Percentiles rank a stretch among this genome's conserved stretches.
Evolutionary conservation across 2,329 filamentous ascomycete species (phyloP).

Genomic region (Fonsecaea pedrosoi): DNA sequence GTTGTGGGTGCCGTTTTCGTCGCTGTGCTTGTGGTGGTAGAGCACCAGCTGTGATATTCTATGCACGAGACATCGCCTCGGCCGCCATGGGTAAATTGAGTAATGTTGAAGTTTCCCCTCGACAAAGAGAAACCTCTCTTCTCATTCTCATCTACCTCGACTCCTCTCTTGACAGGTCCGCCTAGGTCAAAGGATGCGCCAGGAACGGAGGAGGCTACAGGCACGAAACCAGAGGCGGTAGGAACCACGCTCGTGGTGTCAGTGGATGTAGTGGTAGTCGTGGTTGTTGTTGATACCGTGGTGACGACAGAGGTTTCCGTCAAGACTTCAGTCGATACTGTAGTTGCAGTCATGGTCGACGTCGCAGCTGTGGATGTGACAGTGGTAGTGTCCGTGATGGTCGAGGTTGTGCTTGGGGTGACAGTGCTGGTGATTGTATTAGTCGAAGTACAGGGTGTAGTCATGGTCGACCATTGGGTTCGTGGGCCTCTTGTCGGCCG

Average conservation of each 20-base stretch:
- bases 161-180: no score
- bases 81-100: no score
- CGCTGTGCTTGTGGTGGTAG: not conserved
- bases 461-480: not conserved
- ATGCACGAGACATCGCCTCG: not conserved
- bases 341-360: not conserved
- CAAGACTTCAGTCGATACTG: not conserved
- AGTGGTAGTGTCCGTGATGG: not conserved
- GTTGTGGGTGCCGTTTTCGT: not conserved
- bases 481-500: no score
- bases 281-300: not conserved
- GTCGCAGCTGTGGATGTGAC: not conserved
- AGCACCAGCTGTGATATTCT: not conserved
- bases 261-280: not conserved
- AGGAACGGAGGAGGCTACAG: not conserved
- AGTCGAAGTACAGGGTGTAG: not conserved
- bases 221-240: not conserved
- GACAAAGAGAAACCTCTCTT: not conserved
- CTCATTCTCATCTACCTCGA: no score
- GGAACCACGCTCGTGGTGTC: not conserved
- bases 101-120: not conserved
- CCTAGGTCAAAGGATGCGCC: not conserved
- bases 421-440: not conserved
- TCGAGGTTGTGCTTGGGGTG: not conserved
- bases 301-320: not conserved